Percentiles rank a stretch among this genome's conserved stretches.
Evolutionary conservation across 2,329 filamentous ascomycete species (phyloP).

Genomic region (Sporothrix inflata): DNA sequence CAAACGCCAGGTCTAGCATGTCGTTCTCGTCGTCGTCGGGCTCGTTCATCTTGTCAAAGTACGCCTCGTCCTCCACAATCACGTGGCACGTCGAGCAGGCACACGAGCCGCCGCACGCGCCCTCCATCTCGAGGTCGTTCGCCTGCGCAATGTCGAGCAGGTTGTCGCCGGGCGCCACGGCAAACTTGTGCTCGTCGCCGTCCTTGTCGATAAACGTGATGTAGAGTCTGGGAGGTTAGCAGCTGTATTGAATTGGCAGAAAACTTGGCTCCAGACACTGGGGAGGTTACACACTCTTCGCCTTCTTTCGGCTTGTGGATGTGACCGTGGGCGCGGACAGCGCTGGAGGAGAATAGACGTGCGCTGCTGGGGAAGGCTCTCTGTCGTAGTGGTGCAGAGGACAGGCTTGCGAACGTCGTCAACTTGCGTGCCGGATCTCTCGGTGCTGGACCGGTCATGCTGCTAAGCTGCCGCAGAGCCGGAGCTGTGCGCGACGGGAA

Average conservation of each 20-base stretch:
- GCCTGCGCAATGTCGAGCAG: constrained; percentile 93
- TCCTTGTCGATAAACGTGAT: constrained; percentile 96
- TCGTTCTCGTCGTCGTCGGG: constrained; percentile 83
- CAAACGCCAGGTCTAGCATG: constrained; percentile 90
- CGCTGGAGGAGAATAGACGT: constrained; percentile 65
- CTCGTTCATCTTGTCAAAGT: constrained; percentile 78
- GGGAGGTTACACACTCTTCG: constrained; percentile 69
- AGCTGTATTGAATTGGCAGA: background rate
- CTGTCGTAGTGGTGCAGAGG: background rate
- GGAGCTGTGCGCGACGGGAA: background rate
- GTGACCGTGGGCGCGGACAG: constrained; percentile 71
- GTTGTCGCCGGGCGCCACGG: constrained; percentile 86
- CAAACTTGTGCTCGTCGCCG: constrained; percentile 71
- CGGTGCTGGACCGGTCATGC: background rate
- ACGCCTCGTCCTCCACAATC: constrained; percentile 73
- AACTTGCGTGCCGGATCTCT: background rate
- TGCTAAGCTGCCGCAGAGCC: background rate
- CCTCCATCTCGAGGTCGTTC: constrained; percentile 97
- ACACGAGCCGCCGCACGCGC: constrained; percentile 91
- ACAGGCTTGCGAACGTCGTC: background rate
- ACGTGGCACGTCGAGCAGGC: constrained; percentile 94
- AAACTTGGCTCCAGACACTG: background rate
- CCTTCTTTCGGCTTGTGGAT: constrained; percentile 82
- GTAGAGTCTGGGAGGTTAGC: constrained; percentile 64
- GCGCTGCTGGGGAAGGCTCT: background rate